These are phyloP conservation scores for Pulveroboletus ravenelii DNA, from an alignment of 768 basidiomycete species.

Conservation along the genomic window DNA sequence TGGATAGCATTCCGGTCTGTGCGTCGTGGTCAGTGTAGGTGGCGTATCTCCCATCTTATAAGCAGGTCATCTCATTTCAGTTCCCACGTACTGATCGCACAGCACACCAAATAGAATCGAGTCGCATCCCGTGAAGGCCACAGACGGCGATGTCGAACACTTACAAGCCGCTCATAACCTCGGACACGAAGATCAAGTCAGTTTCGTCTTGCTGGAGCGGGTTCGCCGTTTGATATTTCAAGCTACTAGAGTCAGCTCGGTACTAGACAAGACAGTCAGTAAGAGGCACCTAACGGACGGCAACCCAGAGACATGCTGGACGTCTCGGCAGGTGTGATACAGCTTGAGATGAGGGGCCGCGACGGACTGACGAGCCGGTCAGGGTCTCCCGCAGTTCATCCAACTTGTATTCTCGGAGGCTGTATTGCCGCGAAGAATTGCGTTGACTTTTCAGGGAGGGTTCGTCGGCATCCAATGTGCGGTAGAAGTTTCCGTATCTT, in stretches of 20 bases:
- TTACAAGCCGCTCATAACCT: constrained; percentile 20
- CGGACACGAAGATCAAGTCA: constrained; percentile 28
- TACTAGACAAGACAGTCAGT: constrained; percentile 65
- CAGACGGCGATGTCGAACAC: constrained; percentile 16
- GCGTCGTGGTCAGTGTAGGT: background rate
- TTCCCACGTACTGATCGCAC: constrained; percentile 18
- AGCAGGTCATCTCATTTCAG: background rate
- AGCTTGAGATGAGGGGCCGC: background rate
- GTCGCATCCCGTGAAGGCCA: background rate
- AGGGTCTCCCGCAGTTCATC: constrained; percentile 77
- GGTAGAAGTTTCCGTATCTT: constrained; percentile 37
- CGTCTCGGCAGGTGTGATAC: constrained; percentile 62
- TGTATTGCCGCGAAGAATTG: constrained; percentile 53
- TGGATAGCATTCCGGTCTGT: constrained; percentile 9
- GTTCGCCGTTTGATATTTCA: constrained; percentile 4
- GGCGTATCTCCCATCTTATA: background rate
- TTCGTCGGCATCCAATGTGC: constrained; percentile 71
- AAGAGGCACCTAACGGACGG: constrained; percentile 69
- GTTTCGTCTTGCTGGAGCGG: constrained; percentile 35
- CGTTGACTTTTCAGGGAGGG: constrained; percentile 79
- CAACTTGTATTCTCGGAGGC: constrained; percentile 52
- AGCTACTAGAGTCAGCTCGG: constrained; percentile 66
- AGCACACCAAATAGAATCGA: background rate
- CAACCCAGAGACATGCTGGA: constrained; percentile 80
- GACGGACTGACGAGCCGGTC: constrained; percentile 8